A percentile compares a stretch with the other conserved stretches of the same genome.
phyloP scores from a whole-genome alignment of 2,329 filamentous ascomycete species.

The Nothomitra cinnamomea region DNA sequence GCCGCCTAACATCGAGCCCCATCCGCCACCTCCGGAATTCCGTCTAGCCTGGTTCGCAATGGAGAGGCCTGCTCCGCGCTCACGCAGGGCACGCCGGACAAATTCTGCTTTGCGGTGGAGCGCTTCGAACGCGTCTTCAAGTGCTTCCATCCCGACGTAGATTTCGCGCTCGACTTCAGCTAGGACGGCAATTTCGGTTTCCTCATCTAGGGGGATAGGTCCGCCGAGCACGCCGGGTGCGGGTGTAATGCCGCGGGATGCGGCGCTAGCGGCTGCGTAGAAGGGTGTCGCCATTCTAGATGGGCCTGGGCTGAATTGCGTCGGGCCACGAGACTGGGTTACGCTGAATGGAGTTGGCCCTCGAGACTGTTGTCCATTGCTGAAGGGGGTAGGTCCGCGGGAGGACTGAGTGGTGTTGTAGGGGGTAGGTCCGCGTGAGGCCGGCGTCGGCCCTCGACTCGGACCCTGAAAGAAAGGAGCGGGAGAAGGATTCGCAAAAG shows the following conservation, averaged over 20 bases:
- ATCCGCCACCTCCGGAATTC: constrained; percentile 21
- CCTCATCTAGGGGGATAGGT: constrained; percentile 79
- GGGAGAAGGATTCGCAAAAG: background rate
- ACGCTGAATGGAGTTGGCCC: constrained; percentile 1
- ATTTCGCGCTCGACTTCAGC: constrained; percentile 89
- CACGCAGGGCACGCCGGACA: constrained; percentile 61
- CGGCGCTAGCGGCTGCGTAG: constrained; percentile 17
- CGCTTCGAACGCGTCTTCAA: constrained; percentile 86
- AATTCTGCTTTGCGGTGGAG: constrained; percentile 73
- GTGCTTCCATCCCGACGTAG: constrained; percentile 79
- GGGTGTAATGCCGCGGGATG: constrained; percentile 15
- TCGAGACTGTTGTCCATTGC: constrained; percentile 8
- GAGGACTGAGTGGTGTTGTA: constrained; percentile 19
- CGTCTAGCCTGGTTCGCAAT: constrained; percentile 41
- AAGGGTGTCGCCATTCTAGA: constrained; percentile 6
- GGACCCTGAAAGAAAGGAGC: constrained; percentile 15
- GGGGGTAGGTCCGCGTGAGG: background rate
- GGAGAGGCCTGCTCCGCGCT: constrained; percentile 65
- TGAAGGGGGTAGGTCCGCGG: constrained; percentile 32
- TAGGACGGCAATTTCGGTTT: constrained; percentile 77
- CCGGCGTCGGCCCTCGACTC: constrained; percentile 15
- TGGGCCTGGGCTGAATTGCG: constrained; percentile 3
- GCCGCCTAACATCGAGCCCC: background rate
- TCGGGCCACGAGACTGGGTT: background rate
- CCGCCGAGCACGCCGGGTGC: constrained; percentile 42